Evolutionary conservation across 176 grass and related monocot species (phyloP).

Genomic region (Guadua angustifolia): DNA sequence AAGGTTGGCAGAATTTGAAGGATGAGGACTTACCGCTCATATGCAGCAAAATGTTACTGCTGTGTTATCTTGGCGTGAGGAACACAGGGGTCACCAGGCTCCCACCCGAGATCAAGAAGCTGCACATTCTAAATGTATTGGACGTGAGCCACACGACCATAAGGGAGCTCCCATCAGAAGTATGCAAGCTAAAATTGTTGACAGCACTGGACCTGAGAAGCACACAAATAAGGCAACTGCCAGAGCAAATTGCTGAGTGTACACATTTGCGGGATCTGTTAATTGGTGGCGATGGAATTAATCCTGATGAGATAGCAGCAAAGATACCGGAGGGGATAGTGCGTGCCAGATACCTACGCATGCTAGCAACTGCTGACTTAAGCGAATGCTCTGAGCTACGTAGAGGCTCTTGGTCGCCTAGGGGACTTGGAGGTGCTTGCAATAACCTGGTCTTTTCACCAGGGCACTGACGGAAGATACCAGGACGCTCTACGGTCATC

Average conservation of each 20-base stretch:
- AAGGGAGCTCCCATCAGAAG: neutral
- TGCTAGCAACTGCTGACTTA: conserved; percentile 19
- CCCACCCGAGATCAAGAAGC: conserved; percentile 4
- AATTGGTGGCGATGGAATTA: neutral
- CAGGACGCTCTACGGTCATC: neutral
- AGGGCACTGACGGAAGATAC: neutral
- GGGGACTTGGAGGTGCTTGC: fast-evolving
- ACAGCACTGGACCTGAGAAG: neutral
- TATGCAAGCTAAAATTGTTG: fast-evolving
- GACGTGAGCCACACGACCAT: neutral
- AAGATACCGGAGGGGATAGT: neutral
- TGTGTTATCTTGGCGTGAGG: neutral
- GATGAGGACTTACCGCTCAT: neutral
- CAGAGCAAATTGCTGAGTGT: neutral
- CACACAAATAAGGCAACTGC: neutral
- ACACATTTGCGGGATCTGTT: fast-evolving
- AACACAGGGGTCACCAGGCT: no score
- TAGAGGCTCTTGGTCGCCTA: neutral
- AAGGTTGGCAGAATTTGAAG: neutral
- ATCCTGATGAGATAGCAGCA: neutral
- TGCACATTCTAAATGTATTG: fast-evolving
- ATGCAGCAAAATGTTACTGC: neutral
- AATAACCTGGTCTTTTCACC: conserved; percentile 23
- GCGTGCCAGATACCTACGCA: fast-evolving
- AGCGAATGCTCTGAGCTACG: neutral